Evolutionary conservation across 1,284 basidiomycete genomes (phyloP), one percentile per base, ranked within the genome.

Genomic region (Coniophora puteana): DNA sequence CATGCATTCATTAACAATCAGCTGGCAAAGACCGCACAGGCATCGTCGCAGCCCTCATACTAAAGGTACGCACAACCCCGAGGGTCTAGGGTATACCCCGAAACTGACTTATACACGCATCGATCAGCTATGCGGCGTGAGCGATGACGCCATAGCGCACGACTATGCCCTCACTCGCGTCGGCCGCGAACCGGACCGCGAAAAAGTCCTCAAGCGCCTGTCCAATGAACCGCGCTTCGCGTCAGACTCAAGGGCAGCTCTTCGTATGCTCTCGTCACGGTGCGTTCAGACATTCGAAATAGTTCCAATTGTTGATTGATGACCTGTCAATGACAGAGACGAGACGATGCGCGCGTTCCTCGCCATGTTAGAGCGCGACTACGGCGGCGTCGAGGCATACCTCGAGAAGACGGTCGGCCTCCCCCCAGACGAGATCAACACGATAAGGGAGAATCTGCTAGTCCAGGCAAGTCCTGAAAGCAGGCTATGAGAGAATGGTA

Each of bases 11-110:
- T 17, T 22, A 3, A 20, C n/a, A 13, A 29, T 13, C n/a, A 77
- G 76, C 75, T 38, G 87, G 87, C 8, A 89, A 89, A 59, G 87
- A 89, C 60, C 67, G 86, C 48, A 89, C 86, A 3, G 87, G 86
- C 8, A 66, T 89, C n/a, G 60, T 82, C 30, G 83, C 86, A 16
- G 85, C 84, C 3, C 69, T 89, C 28, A 51, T 89, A 10, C 64
- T 89, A 20, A 79, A 79, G 59, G 86, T 85, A 53, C 26, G 63
- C 38, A n/a, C 4, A 8, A 7, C 24, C 36, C 16, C 11, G 18
- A 16, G 0, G 12, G 25, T 21, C 11, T 6, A n/a, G n/a, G n/a
- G n/a, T 11, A 1, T 28, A 18, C 29, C 29, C 20, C 21, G 27
- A 12, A 44, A 13, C 28, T 22, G 24, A 14, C 38, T 30, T 49